Base-by-base conservation (phyloP, 1,284 basidiomycete species). In the Phellopilus nigrolimitatus region DNA sequence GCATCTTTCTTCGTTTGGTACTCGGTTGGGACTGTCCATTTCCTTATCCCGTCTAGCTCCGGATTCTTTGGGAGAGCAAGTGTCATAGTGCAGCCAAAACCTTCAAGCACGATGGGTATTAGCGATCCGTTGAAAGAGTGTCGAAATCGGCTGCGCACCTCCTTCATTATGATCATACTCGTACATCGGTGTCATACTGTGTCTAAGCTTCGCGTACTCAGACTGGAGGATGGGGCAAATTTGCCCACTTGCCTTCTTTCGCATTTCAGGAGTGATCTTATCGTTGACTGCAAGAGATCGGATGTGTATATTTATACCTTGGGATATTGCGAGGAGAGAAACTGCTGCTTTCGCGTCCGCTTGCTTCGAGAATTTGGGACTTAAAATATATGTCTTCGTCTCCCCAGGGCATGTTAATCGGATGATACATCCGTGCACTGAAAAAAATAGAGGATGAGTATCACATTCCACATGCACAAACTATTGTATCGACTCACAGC, bases 261-360 rank as follows among this genome's bases (percentile, higher is more conserved):
- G 70, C 64, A 68, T 71, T 7, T 65, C 62, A 2, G 67, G 56
- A 0, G 79, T 67, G 25, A 82, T 57, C 45, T 69, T 74, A 28
- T 65, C 62, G 34, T 80, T 75, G 8, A 65, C 64, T 13, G 64
- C 62, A 46, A 80, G 60, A 3, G 63, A 59, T 13, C 74, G 75
- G 42, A 83, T 74, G 57, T 79, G 79, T n/a, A 71, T 62, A 3
- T 75, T 78, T 3, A 80, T 66, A 4, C 78, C 78, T 55, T 78
- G 72, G 2, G 79, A 78, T 61, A 86, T 75, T 0, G 82, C 83
- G 15, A 76, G 66, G 19, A 86, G 63, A 56, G 74, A 79, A 2
- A 76, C 84, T 0, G 83, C 84, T 0, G 72, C 68, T 62, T 81
- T 84, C 12, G 83, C 83, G 47, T 85, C 83, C 0, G 67, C 65